phyloP scores from a whole-genome alignment of 2,329 filamentous ascomycete genomes.

The Colletotrichum orbiculare region DNA sequence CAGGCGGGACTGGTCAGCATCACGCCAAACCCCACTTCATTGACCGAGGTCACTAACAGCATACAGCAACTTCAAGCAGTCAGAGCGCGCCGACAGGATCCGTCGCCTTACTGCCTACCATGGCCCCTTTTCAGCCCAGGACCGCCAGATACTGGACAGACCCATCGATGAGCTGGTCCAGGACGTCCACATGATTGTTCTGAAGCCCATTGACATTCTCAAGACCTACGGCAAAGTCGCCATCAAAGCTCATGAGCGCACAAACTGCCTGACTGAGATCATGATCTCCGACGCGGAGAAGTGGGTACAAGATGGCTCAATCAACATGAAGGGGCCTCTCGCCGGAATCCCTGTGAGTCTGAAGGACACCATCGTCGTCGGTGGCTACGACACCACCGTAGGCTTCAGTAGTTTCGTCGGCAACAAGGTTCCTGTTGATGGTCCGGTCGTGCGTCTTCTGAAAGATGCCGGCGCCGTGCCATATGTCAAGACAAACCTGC shows the following conservation, averaged over 20 bases:
- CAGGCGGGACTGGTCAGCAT: constrained; percentile 73
- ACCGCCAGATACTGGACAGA: constrained; percentile 75
- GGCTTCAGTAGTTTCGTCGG: constrained; percentile 81
- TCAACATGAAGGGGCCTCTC: constrained; percentile 83
- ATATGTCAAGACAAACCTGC: constrained; percentile 92
- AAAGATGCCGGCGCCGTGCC: constrained; percentile 91
- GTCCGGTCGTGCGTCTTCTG: constrained; percentile 77
- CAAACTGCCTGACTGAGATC: constrained; percentile 91
- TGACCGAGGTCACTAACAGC: constrained; percentile 42
- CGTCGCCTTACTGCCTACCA: constrained; percentile 74
- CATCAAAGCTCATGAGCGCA: constrained; percentile 83
- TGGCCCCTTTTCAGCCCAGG: constrained; percentile 69
- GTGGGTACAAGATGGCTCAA: constrained; percentile 69
- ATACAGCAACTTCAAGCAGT: constrained; percentile 80
- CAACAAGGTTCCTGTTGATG: constrained; percentile 75
- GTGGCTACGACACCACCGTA: constrained; percentile 84
- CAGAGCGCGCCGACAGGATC: constrained; percentile 78
- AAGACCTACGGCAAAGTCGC: constrained; percentile 88
- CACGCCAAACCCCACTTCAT: background rate
- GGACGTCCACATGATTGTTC: constrained; percentile 76
- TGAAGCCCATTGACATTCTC: constrained; percentile 79
- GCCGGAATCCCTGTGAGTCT: constrained; percentile 89
- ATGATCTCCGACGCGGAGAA: constrained; percentile 81
- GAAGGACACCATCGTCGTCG: constrained; percentile 84
- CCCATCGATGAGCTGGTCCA: constrained; percentile 83